Percentiles rank a stretch among this genome's conserved stretches.
These are phyloP conservation scores for Byssochlamys sp. DNA, from an alignment of 2,329 filamentous ascomycete genomes.

Conservation along the genomic window DNA sequence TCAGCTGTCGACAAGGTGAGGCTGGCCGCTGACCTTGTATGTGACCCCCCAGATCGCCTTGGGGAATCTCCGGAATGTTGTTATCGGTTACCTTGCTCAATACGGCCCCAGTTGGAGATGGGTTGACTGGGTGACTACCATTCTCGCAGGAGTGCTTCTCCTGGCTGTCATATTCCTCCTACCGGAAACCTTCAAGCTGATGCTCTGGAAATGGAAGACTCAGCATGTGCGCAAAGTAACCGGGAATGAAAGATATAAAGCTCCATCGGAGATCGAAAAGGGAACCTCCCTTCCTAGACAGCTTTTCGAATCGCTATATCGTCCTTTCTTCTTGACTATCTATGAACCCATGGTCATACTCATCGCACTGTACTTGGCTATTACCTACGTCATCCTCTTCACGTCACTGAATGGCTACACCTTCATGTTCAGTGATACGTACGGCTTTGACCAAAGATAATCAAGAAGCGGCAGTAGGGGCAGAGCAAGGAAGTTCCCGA, in stretches of 20 bases:
- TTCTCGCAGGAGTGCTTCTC: too few species aligned
- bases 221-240: too few species aligned
- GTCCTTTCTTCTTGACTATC: not conserved
- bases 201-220: too few species aligned
- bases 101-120: slow-evolving; percentile 37
- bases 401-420: not conserved
- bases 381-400: not conserved
- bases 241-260: too few species aligned
- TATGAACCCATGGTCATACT: not conserved
- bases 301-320: slow-evolving; percentile 15
- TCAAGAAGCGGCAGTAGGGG: too few species aligned
- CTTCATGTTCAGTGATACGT: not conserved
- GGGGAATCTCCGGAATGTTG: too few species aligned
- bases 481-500: not conserved
- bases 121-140: slow-evolving; percentile 15
- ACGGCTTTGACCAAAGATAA: not conserved
- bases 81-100: slow-evolving; percentile 22
- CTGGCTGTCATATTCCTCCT: too few species aligned
- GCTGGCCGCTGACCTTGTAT: too few species aligned
- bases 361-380: not conserved
- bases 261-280: too few species aligned
- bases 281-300: slow-evolving; percentile 5
- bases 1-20: too few species aligned
- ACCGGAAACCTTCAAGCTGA: too few species aligned
- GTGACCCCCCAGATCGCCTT: too few species aligned